phyloP scores from a whole-genome alignment of 768 basidiomycete species.

The Tylopilus cervinicoccineus region DNA sequence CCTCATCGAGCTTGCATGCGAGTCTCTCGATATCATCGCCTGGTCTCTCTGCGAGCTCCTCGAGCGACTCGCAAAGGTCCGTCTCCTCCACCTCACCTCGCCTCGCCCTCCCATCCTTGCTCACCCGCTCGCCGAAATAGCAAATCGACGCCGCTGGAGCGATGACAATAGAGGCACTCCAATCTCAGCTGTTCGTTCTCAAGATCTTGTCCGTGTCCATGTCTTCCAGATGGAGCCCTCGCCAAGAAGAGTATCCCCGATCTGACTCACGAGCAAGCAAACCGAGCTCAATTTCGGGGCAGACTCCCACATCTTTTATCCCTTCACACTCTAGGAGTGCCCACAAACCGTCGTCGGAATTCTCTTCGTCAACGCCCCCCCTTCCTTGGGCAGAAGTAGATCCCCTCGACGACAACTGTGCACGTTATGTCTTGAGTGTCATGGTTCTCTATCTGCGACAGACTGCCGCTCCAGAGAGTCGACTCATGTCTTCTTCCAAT shows the following conservation, averaged over 20 bases:
- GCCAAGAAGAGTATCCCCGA: constrained; percentile 39
- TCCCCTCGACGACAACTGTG: constrained; percentile 77
- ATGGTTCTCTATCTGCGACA: constrained; percentile 81
- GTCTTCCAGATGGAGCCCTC: constrained; percentile 65
- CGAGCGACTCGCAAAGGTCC: constrained; percentile 74
- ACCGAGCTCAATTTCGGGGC: constrained; percentile 30
- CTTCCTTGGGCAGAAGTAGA: constrained; percentile 58
- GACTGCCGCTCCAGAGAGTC: constrained; percentile 52
- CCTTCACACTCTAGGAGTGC: constrained; percentile 29
- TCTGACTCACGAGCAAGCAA: constrained; percentile 43
- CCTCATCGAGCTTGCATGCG: constrained; percentile 72
- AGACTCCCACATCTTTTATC: constrained; percentile 31
- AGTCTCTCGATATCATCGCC: constrained; percentile 77
- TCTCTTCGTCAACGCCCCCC: constrained; percentile 28
- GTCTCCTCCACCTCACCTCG: constrained; percentile 9
- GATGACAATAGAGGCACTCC: constrained; percentile 66
- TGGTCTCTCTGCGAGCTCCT: constrained; percentile 74
- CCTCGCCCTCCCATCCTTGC: neutral
- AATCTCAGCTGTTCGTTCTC: constrained; percentile 83
- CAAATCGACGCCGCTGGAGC: constrained; percentile 52
- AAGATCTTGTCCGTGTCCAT: constrained; percentile 77
- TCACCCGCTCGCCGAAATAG: constrained; percentile 30
- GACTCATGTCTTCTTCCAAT: constrained; percentile 57
- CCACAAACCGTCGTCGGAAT: constrained; percentile 43
- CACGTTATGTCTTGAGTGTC: constrained; percentile 75